Evolutionary conservation across 371 early-diverging fungal species (phyloP).

Genomic region (Nematocida ironsii): DNA sequence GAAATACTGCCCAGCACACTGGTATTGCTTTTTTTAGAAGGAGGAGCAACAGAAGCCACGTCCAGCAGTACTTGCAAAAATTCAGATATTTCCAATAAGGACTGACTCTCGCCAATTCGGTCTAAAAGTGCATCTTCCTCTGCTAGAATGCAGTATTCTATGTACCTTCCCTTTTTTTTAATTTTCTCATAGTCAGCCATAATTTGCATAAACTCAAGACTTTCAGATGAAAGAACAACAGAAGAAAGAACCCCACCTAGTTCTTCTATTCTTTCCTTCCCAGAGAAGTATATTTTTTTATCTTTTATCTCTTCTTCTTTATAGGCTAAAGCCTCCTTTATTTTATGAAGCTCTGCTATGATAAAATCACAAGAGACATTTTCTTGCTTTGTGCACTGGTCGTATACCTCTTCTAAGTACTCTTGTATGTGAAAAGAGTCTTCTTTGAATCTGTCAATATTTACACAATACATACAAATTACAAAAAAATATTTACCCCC

Average conservation of each 20-base stretch:
- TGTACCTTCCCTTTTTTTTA: neutral
- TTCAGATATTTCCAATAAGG: constrained; percentile 5
- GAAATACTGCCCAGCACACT: neutral
- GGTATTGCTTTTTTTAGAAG: neutral
- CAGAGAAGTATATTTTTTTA: neutral
- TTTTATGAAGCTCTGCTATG: constrained; percentile 14
- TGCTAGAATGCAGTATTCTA: neutral
- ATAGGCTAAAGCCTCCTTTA: constrained; percentile 43
- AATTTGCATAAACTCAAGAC: neutral
- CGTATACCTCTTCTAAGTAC: constrained; percentile 38
- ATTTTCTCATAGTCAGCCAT: neutral
- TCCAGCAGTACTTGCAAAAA: neutral
- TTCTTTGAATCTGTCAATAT: constrained; percentile 51
- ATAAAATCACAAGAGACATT: neutral
- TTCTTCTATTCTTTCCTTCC: constrained; percentile 31
- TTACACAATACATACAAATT: constrained; percentile 25
- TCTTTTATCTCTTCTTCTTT: constrained; percentile 36
- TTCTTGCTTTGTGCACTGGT: neutral
- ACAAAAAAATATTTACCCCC: constrained; percentile 56
- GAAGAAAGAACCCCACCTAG: constrained; percentile 30
- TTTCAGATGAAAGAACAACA: neutral
- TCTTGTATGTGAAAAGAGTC: constrained; percentile 16
- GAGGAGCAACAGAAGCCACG: neutral
- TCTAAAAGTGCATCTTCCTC: constrained; percentile 1
- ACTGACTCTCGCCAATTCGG: no score